These are phyloP conservation scores for Alternaria consortialis DNA, from an alignment of 2,329 filamentous ascomycete genomes.

Conservation along the genomic window DNA sequence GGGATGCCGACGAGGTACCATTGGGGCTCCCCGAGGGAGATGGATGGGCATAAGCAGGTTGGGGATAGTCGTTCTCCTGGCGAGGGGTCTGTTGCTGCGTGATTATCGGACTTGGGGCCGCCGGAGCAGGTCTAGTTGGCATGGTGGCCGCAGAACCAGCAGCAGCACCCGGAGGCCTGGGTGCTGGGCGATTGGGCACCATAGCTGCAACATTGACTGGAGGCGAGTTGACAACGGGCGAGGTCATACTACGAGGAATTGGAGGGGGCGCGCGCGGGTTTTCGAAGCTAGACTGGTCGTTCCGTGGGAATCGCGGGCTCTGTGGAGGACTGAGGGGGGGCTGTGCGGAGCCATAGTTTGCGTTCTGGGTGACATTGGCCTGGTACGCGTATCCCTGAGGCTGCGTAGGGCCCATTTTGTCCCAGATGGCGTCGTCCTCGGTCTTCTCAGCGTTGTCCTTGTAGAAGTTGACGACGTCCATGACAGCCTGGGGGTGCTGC, in stretches of 20 bases:
- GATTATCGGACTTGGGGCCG: constrained; percentile 59
- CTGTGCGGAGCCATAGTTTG: constrained; percentile 55
- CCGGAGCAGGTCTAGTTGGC: constrained; percentile 66
- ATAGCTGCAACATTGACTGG: constrained; percentile 56
- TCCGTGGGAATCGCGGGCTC: constrained; percentile 87
- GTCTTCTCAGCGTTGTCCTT: constrained; percentile 88
- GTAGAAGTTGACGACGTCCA: constrained; percentile 96
- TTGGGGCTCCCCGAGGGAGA: constrained; percentile 50
- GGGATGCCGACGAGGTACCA: constrained; percentile 47
- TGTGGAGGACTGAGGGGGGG: constrained; percentile 74
- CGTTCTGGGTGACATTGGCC: constrained; percentile 43
- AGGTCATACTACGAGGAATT: constrained; percentile 66
- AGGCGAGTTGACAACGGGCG: constrained; percentile 53
- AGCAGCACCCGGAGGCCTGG: constrained; percentile 75
- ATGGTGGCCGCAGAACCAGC: constrained; percentile 57
- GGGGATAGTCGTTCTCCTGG: constrained; percentile 53
- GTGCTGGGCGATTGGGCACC: constrained; percentile 84
- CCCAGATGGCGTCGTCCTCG: constrained; percentile 86
- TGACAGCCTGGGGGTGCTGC: constrained; percentile 93
- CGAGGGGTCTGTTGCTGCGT: constrained; percentile 40
- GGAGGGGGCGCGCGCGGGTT: constrained; percentile 94
- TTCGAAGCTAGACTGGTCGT: constrained; percentile 93
- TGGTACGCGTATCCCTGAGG: constrained; percentile 59
- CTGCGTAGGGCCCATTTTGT: constrained; percentile 93
- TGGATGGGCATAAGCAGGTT: constrained; percentile 55